Evolutionary conservation across 163 green algal genomes (phyloP).

Genomic region (Volvox carteri): DNA sequence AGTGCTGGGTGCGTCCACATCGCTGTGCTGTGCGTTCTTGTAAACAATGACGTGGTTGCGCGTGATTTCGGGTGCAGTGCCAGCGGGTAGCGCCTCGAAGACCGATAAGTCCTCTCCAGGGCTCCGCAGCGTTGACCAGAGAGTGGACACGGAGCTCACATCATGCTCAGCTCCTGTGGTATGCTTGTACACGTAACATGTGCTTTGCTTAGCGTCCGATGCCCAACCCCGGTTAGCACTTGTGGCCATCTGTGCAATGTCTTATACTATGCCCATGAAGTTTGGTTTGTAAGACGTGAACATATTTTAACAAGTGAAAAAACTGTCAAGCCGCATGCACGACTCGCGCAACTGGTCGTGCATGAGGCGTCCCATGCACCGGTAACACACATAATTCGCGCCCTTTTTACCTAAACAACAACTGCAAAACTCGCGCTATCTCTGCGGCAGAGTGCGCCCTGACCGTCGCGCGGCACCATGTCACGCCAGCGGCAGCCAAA

Average conservation of each 20-base stretch:
- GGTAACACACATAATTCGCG: neutral
- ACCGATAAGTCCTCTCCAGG: slow-evolving; percentile 15
- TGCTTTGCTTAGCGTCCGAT: slow-evolving; percentile 14
- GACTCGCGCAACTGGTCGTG: neutral
- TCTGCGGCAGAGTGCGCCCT: no score
- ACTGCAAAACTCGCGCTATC: no score
- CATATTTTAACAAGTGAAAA: neutral
- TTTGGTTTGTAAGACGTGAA: slow-evolving; percentile 21
- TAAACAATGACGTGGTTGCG: slow-evolving; percentile 26
- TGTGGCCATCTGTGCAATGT: slow-evolving; percentile 2
- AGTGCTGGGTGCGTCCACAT: slow-evolving; percentile 31
- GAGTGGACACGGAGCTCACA: slow-evolving; percentile 11
- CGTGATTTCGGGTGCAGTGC: slow-evolving; percentile 15
- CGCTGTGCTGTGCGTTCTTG: slow-evolving; percentile 22
- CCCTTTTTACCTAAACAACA: no score
- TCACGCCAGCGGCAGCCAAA: no score
- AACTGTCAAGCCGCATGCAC: slow-evolving; percentile 12
- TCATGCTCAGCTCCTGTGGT: slow-evolving; percentile 14
- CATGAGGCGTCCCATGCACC: neutral
- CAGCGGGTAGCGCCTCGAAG: slow-evolving; percentile 13
- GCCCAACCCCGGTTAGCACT: slow-evolving; percentile 15
- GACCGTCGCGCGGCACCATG: no score
- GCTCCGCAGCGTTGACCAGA: slow-evolving; percentile 15
- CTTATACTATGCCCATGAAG: slow-evolving; percentile 25
- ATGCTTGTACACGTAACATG: slow-evolving; percentile 18